Percentiles rank a stretch among this genome's conserved stretches.
Evolutionary conservation across 73 alveolate species (phyloP).

Genomic region (Paramecium tetraurelia): DNA sequence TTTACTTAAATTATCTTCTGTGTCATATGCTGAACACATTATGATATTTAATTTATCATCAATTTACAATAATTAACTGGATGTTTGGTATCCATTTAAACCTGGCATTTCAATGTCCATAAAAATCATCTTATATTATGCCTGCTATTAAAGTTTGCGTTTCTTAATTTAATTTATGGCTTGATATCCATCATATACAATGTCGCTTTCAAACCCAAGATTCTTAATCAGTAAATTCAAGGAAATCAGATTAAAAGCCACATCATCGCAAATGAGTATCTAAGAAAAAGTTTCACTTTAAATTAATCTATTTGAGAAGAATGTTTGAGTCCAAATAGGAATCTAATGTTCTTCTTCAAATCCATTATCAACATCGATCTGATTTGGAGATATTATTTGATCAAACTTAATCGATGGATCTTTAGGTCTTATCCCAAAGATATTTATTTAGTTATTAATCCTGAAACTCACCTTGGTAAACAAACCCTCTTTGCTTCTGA

Average conservation of each 20-base stretch:
- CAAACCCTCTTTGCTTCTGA: background rate
- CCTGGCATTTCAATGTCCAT: slow-evolving; percentile 66
- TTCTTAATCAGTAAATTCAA: background rate
- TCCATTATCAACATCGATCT: background rate
- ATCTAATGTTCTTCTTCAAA: background rate
- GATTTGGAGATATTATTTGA: background rate
- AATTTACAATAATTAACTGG: background rate
- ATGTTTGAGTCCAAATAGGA: background rate
- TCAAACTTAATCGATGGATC: background rate
- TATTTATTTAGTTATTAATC: background rate
- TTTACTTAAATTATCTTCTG: background rate
- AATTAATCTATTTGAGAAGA: background rate
- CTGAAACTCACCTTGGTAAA: background rate
- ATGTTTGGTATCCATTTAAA: slow-evolving; percentile 52
- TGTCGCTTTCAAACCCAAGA: slow-evolving; percentile 14
- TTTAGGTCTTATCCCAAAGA: background rate
- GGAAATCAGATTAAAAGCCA: slow-evolving; percentile 2
- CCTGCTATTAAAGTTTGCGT: background rate
- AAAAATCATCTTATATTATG: slow-evolving; percentile 12
- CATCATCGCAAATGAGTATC: slow-evolving; percentile 42
- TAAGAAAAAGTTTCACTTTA: background rate
- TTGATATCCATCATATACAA: slow-evolving; percentile 57
- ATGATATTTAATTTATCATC: slow-evolving; percentile 15
- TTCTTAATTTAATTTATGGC: background rate
- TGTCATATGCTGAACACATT: slow-evolving; percentile 59